Base-by-base conservation (phyloP, 1,139 yeast genomes). In the Taiozyma sp. region DNA sequence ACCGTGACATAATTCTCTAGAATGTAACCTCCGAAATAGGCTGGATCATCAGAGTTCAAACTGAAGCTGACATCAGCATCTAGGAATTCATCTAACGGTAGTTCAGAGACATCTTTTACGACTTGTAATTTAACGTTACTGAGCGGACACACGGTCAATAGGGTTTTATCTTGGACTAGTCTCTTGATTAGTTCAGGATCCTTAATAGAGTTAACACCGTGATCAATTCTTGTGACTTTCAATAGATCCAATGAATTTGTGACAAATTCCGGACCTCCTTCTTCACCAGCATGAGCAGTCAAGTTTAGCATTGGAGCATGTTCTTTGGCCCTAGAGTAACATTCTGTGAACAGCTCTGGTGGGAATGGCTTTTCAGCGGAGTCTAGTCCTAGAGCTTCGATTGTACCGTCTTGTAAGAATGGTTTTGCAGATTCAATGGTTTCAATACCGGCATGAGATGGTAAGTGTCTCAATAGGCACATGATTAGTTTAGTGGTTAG, bases 211-310 rank as follows among this genome's bases (percentile, higher is more conserved):
- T 84, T 80, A 52, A 86, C 79, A 47, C 95, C 95, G 63, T 87
- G 95, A 62, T 87, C 95, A 52, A 87, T 83, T 68, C 95, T 77
- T 35, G 81, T 74, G n/a, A 80, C 88, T 2, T 78, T 73, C 57
- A 87, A 74, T 44, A 72, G 56, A 59, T 84, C 81, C 55, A 87
- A 68, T 1, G 93, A 72, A 48, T 74, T 73, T 13, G 69, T 57
- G 40, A 87, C 86, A 57, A 73, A 85, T 16, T 79, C 74, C 44
- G 87, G 80, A 56, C 84, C 88, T 48, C 93, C 95, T 70, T 87
- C 95, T 68, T 87, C 95, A 58, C 95, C 95, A 3, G 93, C 95
- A 65, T 87, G 95, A 2, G 95, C 93, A 39, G 95, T 87, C 49
- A 84, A 72, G 43, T 80, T 77, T 51, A 82, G 75, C 46, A 74